Conservation (phyloP, 2,329 filamentous ascomycete genomes). For the Pyricularia pennisetigena region DNA sequence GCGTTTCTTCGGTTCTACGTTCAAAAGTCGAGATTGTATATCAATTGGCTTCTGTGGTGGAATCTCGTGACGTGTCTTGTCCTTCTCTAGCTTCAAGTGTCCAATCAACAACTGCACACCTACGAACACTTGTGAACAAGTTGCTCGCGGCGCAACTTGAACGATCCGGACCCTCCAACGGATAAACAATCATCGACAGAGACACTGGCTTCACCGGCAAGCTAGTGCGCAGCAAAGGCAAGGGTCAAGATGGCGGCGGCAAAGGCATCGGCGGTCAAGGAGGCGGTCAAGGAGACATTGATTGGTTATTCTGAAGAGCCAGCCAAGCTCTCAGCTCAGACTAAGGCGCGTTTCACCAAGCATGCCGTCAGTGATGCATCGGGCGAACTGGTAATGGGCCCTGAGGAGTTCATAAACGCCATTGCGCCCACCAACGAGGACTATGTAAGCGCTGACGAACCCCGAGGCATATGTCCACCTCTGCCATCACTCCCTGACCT, state of each 20-base stretch:
- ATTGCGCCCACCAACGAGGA: slow-evolving; percentile 81
- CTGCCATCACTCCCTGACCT: slow-evolving; percentile 1
- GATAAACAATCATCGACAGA: neutral
- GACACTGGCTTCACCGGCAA: neutral
- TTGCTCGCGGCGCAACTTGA: neutral
- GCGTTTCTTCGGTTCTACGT: neutral
- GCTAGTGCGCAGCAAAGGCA: neutral
- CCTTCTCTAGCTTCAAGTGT: neutral
- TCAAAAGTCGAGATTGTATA: neutral
- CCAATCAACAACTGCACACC: neutral
- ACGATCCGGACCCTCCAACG: neutral
- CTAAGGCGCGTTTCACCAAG: slow-evolving; percentile 64
- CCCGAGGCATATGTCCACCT: neutral
- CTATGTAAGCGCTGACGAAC: slow-evolving; percentile 56
- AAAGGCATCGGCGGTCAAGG: slow-evolving; percentile 44
- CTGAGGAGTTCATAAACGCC: slow-evolving; percentile 83
- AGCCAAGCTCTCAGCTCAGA: slow-evolving; percentile 60
- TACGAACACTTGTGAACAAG: neutral
- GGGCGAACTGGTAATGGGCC: slow-evolving; percentile 71
- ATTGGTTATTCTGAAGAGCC: slow-evolving; percentile 48
- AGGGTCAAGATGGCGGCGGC: slow-evolving; percentile 21
- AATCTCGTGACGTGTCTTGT: neutral
- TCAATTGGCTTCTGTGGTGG: neutral
- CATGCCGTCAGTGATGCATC: slow-evolving; percentile 67
- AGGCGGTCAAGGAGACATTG: slow-evolving; percentile 70